A percentile compares a stretch with the other conserved stretches of the same genome.
These are phyloP conservation scores for Nicotiana obtusifolia DNA, from an alignment of 257 asterid genomes.

Conservation along the genomic window DNA sequence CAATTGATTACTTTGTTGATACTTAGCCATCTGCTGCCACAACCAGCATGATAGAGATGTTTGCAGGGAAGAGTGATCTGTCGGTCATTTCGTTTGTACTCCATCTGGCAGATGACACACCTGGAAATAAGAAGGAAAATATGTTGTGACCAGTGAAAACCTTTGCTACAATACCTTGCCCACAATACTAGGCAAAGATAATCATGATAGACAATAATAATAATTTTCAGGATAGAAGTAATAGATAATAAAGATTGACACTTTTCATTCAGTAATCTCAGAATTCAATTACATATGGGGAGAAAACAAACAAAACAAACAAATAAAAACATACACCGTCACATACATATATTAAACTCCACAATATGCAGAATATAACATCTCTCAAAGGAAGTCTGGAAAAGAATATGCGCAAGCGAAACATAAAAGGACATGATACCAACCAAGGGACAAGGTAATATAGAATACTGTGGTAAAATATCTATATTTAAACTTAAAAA, in stretches of 20 bases:
- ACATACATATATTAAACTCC: not conserved
- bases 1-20: slow-evolving; percentile 63
- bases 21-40: slow-evolving; percentile 91
- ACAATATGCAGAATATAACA: not conserved
- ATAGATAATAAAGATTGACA: not conserved
- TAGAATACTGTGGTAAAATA: not conserved
- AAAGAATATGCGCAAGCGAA: not conserved
- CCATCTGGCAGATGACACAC: slow-evolving; percentile 99
- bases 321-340: not conserved
- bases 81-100: slow-evolving; percentile 71
- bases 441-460: not conserved
- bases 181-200: not conserved
- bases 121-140: slow-evolving; percentile 29
- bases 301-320: not conserved
- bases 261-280: not conserved
- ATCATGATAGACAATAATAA: not conserved
- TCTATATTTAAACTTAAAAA: not conserved
- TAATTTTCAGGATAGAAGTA: not conserved
- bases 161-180: not conserved
- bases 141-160: not conserved
- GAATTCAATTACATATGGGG: not conserved
- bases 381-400: not conserved
- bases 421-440: not conserved
- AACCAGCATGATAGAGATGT: slow-evolving; percentile 65
- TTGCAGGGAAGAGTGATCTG: slow-evolving; percentile 93